Evolutionary conservation across 2,329 filamentous ascomycete species (phyloP).

Genomic region (Hypoxylon sp.): DNA sequence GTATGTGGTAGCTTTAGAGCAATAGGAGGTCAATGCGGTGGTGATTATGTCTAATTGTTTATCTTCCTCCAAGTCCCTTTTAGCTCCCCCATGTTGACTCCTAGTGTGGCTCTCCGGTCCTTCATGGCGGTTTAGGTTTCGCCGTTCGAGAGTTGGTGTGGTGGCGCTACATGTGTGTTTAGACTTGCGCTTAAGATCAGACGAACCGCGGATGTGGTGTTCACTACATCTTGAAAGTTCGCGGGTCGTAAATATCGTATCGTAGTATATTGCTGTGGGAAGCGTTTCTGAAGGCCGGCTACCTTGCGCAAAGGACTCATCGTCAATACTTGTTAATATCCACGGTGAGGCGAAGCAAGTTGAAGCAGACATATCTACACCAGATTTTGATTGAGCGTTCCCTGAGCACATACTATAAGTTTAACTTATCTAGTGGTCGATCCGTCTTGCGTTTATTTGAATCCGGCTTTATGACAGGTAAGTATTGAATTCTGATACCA

Average conservation of each 20-base stretch:
- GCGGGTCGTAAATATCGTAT: not conserved
- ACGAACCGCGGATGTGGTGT: not conserved
- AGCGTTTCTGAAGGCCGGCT: not conserved
- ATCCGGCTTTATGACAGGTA: not conserved
- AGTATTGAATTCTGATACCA: not conserved
- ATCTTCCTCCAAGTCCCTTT: not conserved
- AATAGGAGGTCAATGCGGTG: not conserved
- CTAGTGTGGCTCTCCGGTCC: not conserved
- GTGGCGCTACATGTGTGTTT: constrained; percentile 8
- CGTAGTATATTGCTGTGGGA: not conserved
- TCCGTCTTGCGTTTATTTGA: not conserved
- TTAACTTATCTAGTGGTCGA: not conserved
- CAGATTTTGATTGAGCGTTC: not conserved
- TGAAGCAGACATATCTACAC: not conserved
- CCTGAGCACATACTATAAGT: not conserved
- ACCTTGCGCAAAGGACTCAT: not conserved
- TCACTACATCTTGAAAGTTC: not conserved
- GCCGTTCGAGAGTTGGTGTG: not conserved
- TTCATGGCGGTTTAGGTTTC: not conserved
- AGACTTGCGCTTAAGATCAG: not conserved
- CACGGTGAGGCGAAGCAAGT: not conserved
- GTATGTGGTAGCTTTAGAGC: not conserved
- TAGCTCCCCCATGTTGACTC: not conserved
- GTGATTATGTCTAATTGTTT: not conserved
- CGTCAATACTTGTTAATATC: not conserved